These are phyloP conservation scores for Chlamydomonas urium DNA, from an alignment of 139 green algal species.

Conservation along the genomic window DNA sequence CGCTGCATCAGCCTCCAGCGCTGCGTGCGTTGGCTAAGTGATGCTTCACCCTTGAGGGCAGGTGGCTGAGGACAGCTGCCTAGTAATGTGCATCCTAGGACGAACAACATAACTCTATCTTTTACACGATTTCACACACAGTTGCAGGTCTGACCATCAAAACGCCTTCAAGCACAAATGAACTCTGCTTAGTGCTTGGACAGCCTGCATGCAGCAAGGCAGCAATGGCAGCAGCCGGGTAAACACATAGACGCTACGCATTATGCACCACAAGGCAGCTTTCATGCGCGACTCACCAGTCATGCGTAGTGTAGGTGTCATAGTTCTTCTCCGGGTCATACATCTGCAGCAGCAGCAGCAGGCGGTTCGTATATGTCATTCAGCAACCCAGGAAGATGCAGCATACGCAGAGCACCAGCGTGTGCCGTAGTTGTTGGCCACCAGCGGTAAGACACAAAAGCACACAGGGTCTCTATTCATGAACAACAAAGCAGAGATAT, in stretches of 20 bases:
- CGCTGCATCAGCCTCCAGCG: no score
- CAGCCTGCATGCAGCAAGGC: neutral
- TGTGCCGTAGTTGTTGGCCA: neutral
- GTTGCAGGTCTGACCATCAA: no score
- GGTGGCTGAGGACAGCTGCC: no score
- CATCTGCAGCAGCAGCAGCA: conserved; percentile 20
- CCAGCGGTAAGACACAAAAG: neutral
- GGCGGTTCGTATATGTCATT: neutral
- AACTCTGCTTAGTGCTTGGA: neutral
- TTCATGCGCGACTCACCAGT: neutral
- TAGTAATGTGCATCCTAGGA: no score
- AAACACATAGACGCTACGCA: neutral
- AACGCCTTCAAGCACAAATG: no score
- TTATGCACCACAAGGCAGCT: neutral
- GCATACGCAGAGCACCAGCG: neutral
- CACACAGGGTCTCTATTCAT: conserved; percentile 4
- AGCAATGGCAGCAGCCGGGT: neutral
- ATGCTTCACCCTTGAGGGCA: no score
- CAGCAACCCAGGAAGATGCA: neutral
- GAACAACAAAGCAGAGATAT: neutral
- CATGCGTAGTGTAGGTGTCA: conserved; percentile 55
- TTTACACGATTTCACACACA: no score
- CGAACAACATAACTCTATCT: no score
- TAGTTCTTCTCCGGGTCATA: conserved; percentile 70
- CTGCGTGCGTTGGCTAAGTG: no score